A percentile compares a stretch with the other conserved stretches of the same genome.
These are phyloP conservation scores for Ceratocystiopsis brevicomis DNA, from an alignment of 2,329 filamentous ascomycete genomes.

Conservation along the genomic window DNA sequence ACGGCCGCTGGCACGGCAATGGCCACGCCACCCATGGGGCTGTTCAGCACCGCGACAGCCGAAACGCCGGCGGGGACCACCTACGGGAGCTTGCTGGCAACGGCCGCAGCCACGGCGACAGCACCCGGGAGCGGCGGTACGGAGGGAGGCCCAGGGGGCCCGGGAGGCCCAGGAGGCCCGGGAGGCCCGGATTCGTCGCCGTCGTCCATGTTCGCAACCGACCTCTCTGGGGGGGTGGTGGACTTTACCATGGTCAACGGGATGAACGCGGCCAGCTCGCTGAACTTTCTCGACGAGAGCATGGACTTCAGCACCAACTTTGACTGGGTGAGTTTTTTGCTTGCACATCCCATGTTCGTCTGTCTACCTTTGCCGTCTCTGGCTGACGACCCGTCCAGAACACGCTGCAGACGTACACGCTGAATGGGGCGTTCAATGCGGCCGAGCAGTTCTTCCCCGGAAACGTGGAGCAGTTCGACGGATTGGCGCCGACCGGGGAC, in stretches of 20 bases:
- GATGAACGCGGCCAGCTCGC: constrained; percentile 9
- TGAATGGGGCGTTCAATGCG: constrained; percentile 26
- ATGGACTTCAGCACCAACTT: constrained; percentile 32
- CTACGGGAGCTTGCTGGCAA: constrained; percentile 1
- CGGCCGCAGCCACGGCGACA: not conserved
- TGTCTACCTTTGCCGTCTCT: too few relatives aligned
- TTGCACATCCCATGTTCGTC: too few relatives aligned
- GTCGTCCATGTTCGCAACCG: constrained; percentile 18
- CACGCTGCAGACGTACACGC: constrained; percentile 37
- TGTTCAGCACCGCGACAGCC: not conserved
- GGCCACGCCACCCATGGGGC: too few relatives aligned
- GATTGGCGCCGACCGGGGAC: too few relatives aligned
- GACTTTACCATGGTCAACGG: constrained; percentile 29
- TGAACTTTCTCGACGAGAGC: constrained; percentile 10
- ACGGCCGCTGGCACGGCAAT: too few relatives aligned
- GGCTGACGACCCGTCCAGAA: constrained; percentile 18
- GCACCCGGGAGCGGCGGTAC: not conserved
- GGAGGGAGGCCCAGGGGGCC: too few relatives aligned
- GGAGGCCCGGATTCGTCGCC: constrained; percentile 9
- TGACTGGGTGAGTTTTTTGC: constrained; percentile 32
- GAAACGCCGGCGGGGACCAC: not conserved
- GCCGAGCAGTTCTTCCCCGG: too few relatives aligned
- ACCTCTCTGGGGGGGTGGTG: constrained; percentile 12
- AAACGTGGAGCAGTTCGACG: too few relatives aligned
- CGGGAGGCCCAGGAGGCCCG: too few relatives aligned